These are phyloP conservation scores for Emmonsiellopsis sp. DNA, from an alignment of 2,329 filamentous ascomycete genomes.

Conservation along the genomic window DNA sequence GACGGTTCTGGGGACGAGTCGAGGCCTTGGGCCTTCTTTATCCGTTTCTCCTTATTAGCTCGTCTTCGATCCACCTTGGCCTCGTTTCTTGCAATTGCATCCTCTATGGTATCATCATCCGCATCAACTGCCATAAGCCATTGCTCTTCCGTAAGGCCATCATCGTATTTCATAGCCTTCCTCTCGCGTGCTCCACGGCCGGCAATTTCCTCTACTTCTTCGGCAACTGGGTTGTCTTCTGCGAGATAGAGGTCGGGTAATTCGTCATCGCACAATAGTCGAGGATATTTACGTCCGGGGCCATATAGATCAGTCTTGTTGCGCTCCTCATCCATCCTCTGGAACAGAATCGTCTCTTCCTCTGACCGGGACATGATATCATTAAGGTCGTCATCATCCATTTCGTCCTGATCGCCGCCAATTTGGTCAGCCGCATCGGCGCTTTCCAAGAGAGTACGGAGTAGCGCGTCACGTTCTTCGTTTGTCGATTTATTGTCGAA, in stretches of 20 bases:
- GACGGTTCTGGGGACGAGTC: constrained; percentile 73
- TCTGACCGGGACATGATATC: constrained; percentile 86
- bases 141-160: constrained; percentile 95
- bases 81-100: constrained; percentile 82
- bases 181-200: constrained; percentile 93
- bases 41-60: constrained; percentile 61
- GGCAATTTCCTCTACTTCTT: constrained; percentile 67
- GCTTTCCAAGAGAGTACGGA: constrained; percentile 84
- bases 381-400: constrained; percentile 97
- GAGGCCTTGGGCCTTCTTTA: constrained; percentile 32
- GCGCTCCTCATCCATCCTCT: constrained; percentile 72
- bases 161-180: constrained; percentile 89
- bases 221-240: constrained; percentile 71
- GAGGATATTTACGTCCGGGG: constrained; percentile 56
- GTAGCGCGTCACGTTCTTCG: constrained; percentile 93
- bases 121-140: constrained; percentile 98
- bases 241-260: constrained; percentile 88
- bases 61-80: constrained; percentile 74
- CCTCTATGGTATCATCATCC: constrained; percentile 88
- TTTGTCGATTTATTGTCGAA: constrained; percentile 99
- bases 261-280: constrained; percentile 79
- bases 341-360: constrained; percentile 68
- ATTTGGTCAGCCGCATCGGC: constrained; percentile 59
- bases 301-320: constrained; percentile 61
- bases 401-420: constrained; percentile 77